phyloP scores from a whole-genome alignment of 345 rosid species.

The Erucastrum elatum region DNA sequence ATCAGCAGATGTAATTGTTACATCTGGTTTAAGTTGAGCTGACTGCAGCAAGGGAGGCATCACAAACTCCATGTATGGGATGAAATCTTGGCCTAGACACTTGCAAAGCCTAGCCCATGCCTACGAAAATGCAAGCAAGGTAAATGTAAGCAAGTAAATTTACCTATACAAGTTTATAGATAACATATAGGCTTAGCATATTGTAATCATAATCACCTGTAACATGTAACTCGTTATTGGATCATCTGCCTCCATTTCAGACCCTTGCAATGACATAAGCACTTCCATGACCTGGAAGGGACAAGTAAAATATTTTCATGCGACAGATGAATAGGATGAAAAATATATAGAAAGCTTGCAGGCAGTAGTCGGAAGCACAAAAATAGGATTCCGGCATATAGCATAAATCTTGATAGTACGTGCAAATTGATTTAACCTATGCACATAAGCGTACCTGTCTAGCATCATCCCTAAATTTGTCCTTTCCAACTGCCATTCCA shows the following conservation, averaged over 20 bases:
- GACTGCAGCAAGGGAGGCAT: conserved; percentile 99
- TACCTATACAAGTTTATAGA: neutral
- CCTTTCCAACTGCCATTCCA: conserved; percentile 99
- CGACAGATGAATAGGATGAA: neutral
- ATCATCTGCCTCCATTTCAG: conserved; percentile 97
- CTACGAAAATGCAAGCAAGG: conserved; percentile 41
- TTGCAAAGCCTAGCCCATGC: conserved; percentile 99
- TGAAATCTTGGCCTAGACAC: conserved; percentile 97
- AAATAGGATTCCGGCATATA: neutral
- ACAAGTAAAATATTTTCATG: conserved; percentile 10
- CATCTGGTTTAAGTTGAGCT: conserved; percentile 99
- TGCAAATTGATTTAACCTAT: neutral
- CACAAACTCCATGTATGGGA: conserved; percentile 96
- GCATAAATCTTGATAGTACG: neutral
- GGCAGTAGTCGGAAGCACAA: neutral
- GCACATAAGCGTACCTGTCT: conserved; percentile 63
- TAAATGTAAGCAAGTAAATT: conserved; percentile 15
- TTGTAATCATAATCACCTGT: conserved; percentile 53
- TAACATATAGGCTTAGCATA: neutral
- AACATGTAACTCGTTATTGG: conserved; percentile 99
- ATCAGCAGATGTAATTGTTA: conserved; percentile 94
- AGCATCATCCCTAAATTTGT: conserved; percentile 93
- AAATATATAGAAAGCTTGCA: neutral
- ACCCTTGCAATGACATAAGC: conserved; percentile 96
- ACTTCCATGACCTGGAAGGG: conserved; percentile 92